A percentile compares a stretch with the other conserved stretches of the same genome.
These are phyloP conservation scores for Cucurbita ficifolia DNA, from an alignment of 306 rosid species.

Conservation along the genomic window DNA sequence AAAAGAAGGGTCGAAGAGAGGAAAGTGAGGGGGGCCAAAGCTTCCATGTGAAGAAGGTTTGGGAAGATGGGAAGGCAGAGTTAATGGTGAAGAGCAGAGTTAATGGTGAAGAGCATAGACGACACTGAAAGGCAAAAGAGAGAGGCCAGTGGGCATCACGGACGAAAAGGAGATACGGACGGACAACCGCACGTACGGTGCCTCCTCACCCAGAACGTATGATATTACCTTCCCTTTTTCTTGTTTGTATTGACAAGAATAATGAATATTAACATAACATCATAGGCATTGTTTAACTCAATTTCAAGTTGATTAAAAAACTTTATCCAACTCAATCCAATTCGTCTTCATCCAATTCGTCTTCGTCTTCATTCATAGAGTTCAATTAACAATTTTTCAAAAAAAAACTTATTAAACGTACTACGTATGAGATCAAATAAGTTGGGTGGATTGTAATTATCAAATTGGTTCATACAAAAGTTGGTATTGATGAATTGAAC, in stretches of 20 bases:
- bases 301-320: too few relatives aligned
- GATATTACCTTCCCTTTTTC: not conserved
- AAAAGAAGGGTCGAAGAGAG: not conserved
- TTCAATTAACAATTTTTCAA: too few relatives aligned
- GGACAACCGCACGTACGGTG: not conserved
- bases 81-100: not conserved
- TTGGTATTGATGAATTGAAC: not conserved
- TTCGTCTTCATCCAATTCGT: too few relatives aligned
- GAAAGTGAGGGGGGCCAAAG: not conserved
- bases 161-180: conserved; percentile 2
- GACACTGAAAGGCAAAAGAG: not conserved
- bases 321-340: too few relatives aligned
- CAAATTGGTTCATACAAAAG: not conserved
- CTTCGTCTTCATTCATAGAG: too few relatives aligned
- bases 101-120: too few relatives aligned
- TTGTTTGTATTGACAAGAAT: not conserved
- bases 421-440: not conserved
- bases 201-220: not conserved
- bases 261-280: too few relatives aligned
- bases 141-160: not conserved
- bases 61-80: not conserved
- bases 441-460: not conserved
- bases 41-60: not conserved
- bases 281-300: too few relatives aligned
- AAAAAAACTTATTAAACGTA: too few relatives aligned